A percentile compares a stretch with the other conserved stretches of the same genome.
Conservation (phyloP, 2,329 filamentous ascomycete genomes). For the Trichoderma aggressivum region DNA sequence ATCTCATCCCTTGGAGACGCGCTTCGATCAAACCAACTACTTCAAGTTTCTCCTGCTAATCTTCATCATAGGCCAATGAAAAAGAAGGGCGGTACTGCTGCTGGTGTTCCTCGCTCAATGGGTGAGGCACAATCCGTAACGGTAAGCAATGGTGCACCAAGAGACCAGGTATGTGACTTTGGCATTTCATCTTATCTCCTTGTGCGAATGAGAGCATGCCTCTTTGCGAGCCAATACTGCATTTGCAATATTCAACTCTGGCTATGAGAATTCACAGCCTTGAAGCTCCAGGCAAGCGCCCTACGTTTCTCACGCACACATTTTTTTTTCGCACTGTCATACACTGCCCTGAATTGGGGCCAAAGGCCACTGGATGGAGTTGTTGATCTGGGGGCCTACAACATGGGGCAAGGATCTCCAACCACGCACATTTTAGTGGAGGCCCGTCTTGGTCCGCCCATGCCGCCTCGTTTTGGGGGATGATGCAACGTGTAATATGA, state of each 20-base stretch:
- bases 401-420: conserved; percentile 21
- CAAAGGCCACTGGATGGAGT: not conserved
- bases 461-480: conserved; percentile 22
- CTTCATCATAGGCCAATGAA: conserved; percentile 59
- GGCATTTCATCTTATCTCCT: not conserved
- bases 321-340: conserved; percentile 17
- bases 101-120: conserved; percentile 63
- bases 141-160: conserved; percentile 48
- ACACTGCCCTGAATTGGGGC: conserved; percentile 1
- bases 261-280: not conserved
- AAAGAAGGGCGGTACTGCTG: conserved; percentile 66
- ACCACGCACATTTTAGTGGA: conserved; percentile 19
- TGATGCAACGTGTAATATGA: conserved; percentile 19
- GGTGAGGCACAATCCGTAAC: conserved; percentile 62
- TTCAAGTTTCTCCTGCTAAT: not conserved
- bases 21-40: not conserved
- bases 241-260: not conserved
- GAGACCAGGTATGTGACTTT: conserved; percentile 50
- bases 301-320: not conserved
- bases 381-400: conserved; percentile 18
- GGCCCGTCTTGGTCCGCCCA: conserved; percentile 8
- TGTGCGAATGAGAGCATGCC: not conserved
- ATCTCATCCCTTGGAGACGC: not conserved
- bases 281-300: not conserved
- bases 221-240: not conserved